Percentiles rank a stretch among this genome's conserved stretches.
Conservation (phyloP, 768 basidiomycete species). For the Cyclocybe cylindracea region DNA sequence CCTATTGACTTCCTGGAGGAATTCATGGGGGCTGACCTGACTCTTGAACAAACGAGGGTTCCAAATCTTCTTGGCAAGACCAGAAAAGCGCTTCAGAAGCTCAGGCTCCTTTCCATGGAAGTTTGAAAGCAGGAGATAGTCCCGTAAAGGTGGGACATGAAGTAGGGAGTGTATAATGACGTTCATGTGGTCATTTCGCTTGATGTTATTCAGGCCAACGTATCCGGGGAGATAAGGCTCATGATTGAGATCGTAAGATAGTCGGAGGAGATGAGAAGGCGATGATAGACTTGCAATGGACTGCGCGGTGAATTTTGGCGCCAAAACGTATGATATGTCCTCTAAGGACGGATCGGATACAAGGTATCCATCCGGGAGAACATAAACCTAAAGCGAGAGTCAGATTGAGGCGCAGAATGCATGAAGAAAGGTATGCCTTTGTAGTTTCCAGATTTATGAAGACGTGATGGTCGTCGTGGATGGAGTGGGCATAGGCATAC, state of each 20-base stretch:
- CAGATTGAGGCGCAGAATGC: slow-evolving; percentile 8
- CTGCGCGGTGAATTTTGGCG: slow-evolving; percentile 77
- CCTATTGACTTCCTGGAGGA: slow-evolving; percentile 93
- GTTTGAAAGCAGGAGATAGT: slow-evolving; percentile 79
- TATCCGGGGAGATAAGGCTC: slow-evolving; percentile 90
- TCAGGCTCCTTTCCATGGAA: slow-evolving; percentile 80
- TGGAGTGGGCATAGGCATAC: slow-evolving; percentile 95
- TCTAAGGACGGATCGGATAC: slow-evolving; percentile 96
- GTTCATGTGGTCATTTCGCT: slow-evolving; percentile 96
- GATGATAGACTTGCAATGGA: slow-evolving; percentile 59
- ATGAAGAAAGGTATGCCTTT: slow-evolving; percentile 57
- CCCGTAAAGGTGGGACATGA: slow-evolving; percentile 87
- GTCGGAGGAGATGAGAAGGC: slow-evolving; percentile 60
- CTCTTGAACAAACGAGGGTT: slow-evolving; percentile 96
- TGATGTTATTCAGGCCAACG: slow-evolving; percentile 97
- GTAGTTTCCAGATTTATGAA: slow-evolving; percentile 95
- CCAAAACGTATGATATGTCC: slow-evolving; percentile 90
- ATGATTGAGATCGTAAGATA: slow-evolving; percentile 82
- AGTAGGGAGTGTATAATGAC: slow-evolving; percentile 93
- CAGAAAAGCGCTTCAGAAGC: slow-evolving; percentile 83
- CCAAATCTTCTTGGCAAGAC: slow-evolving; percentile 92
- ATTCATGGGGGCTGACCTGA: slow-evolving; percentile 98
- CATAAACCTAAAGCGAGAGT: slow-evolving; percentile 72
- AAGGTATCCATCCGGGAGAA: slow-evolving; percentile 94
- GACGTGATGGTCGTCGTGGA: slow-evolving; percentile 97